Evolutionary conservation across 192 early-diverging fungal species (phyloP).

Genomic region (Jimgerdemannia lactiflua): DNA sequence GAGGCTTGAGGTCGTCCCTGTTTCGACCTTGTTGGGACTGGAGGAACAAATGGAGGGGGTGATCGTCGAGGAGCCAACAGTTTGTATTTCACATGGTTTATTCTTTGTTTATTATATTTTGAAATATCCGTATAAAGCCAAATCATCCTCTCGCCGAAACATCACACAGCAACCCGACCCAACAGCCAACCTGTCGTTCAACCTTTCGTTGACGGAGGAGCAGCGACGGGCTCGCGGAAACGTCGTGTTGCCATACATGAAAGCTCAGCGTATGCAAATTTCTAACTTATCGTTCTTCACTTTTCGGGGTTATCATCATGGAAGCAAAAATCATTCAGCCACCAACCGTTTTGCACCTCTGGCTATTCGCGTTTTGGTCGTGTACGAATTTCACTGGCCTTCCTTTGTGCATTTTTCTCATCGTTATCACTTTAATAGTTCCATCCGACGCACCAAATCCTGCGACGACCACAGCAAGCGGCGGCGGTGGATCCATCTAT

Average conservation of each 20-base stretch:
- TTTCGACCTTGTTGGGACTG: neutral
- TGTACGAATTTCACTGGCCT: neutral
- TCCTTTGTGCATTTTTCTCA: neutral
- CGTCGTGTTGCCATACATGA: slow-evolving; percentile 79
- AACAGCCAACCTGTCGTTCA: slow-evolving; percentile 81
- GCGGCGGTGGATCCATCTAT: slow-evolving; percentile 55
- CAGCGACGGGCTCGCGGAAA: slow-evolving; percentile 72
- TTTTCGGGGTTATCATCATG: neutral
- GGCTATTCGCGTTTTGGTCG: too few species aligned
- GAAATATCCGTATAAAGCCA: too few species aligned
- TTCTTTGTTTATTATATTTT: neutral
- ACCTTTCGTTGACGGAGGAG: slow-evolving; percentile 77
- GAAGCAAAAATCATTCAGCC: slow-evolving; percentile 5
- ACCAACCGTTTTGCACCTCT: too few species aligned
- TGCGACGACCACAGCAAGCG: neutral
- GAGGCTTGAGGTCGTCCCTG: neutral
- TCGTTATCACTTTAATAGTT: neutral
- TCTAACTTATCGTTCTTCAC: neutral
- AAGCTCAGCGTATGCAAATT: slow-evolving; percentile 46
- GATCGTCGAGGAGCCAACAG: neutral
- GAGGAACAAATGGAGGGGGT: neutral
- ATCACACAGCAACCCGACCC: slow-evolving; percentile 46
- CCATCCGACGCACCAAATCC: slow-evolving; percentile 11
- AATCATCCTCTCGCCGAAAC: neutral
- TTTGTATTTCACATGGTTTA: neutral